Percentiles rank a stretch among this genome's conserved stretches.
phyloP scores from a whole-genome alignment of 169 alveolate species.

The Eimeria tenella region DNA sequence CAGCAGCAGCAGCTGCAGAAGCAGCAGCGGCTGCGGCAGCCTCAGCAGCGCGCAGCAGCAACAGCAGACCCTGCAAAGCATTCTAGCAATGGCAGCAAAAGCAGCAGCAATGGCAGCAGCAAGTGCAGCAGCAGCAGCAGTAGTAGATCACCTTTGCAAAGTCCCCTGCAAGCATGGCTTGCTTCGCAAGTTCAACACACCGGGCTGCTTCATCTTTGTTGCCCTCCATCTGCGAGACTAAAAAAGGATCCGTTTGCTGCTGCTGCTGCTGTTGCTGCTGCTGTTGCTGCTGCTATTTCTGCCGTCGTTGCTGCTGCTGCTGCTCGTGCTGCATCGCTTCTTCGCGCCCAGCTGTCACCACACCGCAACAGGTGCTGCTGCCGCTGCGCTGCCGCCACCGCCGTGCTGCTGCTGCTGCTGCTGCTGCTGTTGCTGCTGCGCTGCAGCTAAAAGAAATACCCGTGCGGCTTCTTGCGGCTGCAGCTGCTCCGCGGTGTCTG shows the following conservation, averaged over 20 bases:
- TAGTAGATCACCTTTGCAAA: conserved; percentile 79
- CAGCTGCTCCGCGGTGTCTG: too few relatives aligned
- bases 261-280: neutral
- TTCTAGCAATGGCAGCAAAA: neutral
- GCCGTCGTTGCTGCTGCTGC: too few relatives aligned
- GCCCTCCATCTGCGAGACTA: conserved; percentile 83
- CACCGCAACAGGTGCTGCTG: too few relatives aligned
- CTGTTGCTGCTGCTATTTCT: too few relatives aligned
- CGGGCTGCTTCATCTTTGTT: conserved; percentile 87
- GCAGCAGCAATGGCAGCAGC: neutral
- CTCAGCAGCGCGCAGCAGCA: neutral
- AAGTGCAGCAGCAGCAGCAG: conserved; percentile 4
- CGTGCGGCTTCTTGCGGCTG: too few relatives aligned
- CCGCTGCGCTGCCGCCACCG: too few relatives aligned
- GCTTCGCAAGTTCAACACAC: conserved; percentile 85
- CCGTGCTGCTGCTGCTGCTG: too few relatives aligned
- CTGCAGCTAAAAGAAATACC: too few relatives aligned
- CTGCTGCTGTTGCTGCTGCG: too few relatives aligned
- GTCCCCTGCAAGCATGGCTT: conserved; percentile 84
- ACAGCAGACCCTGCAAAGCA: too few relatives aligned
- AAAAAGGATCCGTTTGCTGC: neutral
- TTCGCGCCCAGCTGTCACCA: too few relatives aligned
- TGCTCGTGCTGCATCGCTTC: too few relatives aligned
- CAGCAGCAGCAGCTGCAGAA: conserved; percentile 1
- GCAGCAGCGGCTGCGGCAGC: conserved; percentile 13